Conservation (phyloP, 495 filamentous ascomycete species). For the Lasiosphaeria ovina region DNA sequence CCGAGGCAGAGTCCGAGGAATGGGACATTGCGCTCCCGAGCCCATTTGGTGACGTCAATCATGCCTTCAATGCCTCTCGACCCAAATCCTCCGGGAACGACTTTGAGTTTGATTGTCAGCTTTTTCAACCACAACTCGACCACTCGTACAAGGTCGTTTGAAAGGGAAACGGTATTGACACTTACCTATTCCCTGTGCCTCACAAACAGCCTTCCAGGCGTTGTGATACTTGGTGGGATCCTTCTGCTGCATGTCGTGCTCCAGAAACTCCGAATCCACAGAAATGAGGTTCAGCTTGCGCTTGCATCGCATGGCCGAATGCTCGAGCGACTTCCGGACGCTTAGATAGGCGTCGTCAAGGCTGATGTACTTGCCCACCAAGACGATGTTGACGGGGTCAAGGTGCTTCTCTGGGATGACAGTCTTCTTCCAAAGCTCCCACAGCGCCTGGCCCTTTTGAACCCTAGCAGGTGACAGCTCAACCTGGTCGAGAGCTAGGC, state of each 20-base stretch:
- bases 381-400: conserved; percentile 73
- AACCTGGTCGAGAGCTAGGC: conserved; percentile 33
- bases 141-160: background rate
- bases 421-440: conserved; percentile 69
- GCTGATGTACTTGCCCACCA: conserved; percentile 91
- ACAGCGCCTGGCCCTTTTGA: conserved; percentile 29
- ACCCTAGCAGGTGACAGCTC: background rate
- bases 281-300: conserved; percentile 77
- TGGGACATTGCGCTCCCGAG: conserved; percentile 73
- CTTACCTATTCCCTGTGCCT: conserved; percentile 16
- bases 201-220: conserved; percentile 72
- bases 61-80: conserved; percentile 79
- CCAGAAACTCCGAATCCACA: conserved; percentile 82
- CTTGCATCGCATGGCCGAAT: conserved; percentile 81
- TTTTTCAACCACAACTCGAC: no score
- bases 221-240: conserved; percentile 78
- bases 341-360: conserved; percentile 77
- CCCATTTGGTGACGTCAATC: conserved; percentile 79
- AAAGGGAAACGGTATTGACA: background rate
- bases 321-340: conserved; percentile 82
- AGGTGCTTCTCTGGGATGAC: conserved; percentile 61
- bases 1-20: conserved; percentile 93
- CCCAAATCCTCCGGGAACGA: conserved; percentile 83
- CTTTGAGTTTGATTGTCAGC: background rate
- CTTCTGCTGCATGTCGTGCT: conserved; percentile 52